Evolutionary conservation across 345 rosid genomes (phyloP).

Genomic region (Gossypium ekmanianum): DNA sequence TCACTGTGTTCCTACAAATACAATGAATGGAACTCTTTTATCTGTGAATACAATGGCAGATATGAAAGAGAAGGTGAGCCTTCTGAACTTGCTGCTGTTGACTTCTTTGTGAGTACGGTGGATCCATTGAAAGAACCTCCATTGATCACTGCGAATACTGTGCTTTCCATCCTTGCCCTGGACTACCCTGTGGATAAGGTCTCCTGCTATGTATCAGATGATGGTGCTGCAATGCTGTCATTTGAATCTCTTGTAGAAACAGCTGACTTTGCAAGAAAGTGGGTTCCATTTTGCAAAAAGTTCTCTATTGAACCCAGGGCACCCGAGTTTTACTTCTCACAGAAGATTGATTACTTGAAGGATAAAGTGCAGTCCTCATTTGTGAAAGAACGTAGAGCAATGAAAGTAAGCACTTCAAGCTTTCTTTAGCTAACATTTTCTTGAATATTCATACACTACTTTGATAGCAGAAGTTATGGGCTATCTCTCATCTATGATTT

Average conservation of each 20-base stretch:
- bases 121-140: slow-evolving; percentile 98
- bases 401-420: not conserved
- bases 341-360: slow-evolving; percentile 92
- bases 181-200: slow-evolving; percentile 73
- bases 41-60: slow-evolving; percentile 32
- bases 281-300: slow-evolving; percentile 98
- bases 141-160: slow-evolving; percentile 89
- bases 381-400: slow-evolving; percentile 25
- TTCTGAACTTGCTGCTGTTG: slow-evolving; percentile 84
- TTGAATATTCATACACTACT: not conserved
- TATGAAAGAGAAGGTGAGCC: slow-evolving; percentile 88
- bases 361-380: slow-evolving; percentile 93
- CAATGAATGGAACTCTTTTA: slow-evolving; percentile 3
- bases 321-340: slow-evolving; percentile 96
- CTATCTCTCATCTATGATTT: not conserved
- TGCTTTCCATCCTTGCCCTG: slow-evolving; percentile 85
- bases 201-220: slow-evolving; percentile 86
- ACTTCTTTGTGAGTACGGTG: slow-evolving; percentile 95
- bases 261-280: slow-evolving; percentile 87
- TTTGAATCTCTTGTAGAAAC: slow-evolving; percentile 88
- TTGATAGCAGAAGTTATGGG: too few relatives aligned
- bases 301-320: slow-evolving; percentile 83
- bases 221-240: slow-evolving; percentile 95
- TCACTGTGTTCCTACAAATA: not conserved
- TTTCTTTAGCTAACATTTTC: not conserved